phyloP scores from a whole-genome alignment of 2,329 filamentous ascomycete genomes.

The Claviceps maximensis region DNA sequence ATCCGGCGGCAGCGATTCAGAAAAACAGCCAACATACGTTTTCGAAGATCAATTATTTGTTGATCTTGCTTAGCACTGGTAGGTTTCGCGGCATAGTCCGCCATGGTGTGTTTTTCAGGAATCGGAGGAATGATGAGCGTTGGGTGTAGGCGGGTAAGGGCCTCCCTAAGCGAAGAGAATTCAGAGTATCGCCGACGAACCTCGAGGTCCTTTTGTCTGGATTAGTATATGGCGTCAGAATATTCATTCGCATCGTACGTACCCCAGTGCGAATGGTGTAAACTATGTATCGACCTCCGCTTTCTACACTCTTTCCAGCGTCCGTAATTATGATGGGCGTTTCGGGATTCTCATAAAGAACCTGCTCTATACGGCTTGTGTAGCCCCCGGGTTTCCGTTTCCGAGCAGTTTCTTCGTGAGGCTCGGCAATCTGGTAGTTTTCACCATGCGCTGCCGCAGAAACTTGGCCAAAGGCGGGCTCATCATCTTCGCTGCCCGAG shows the following conservation, averaged over 20 bases:
- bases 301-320: constrained; percentile 89
- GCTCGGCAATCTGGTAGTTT: constrained; percentile 34
- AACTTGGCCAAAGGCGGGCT: constrained; percentile 26
- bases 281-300: constrained; percentile 84
- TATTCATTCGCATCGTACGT: constrained; percentile 14
- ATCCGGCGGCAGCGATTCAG: constrained; percentile 86
- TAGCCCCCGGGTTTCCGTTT: constrained; percentile 72
- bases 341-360: constrained; percentile 87
- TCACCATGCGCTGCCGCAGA: constrained; percentile 15
- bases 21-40: constrained; percentile 94
- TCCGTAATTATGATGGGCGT: constrained; percentile 85
- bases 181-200: constrained; percentile 93
- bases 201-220: constrained; percentile 64
- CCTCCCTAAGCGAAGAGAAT: constrained; percentile 81
- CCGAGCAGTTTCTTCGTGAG: constrained; percentile 32
- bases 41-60: constrained; percentile 89
- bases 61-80: constrained; percentile 97
- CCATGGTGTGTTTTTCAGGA: constrained; percentile 97
- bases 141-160: constrained; percentile 81
- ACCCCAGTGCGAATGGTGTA: constrained; percentile 95
- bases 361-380: constrained; percentile 91
- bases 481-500: constrained; percentile 54
- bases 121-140: constrained; percentile 94
- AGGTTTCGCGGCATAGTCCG: constrained; percentile 93
- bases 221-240: constrained; percentile 1